phyloP scores from a whole-genome alignment of 2,329 filamentous ascomycete genomes.

The Eutypella sp. region DNA sequence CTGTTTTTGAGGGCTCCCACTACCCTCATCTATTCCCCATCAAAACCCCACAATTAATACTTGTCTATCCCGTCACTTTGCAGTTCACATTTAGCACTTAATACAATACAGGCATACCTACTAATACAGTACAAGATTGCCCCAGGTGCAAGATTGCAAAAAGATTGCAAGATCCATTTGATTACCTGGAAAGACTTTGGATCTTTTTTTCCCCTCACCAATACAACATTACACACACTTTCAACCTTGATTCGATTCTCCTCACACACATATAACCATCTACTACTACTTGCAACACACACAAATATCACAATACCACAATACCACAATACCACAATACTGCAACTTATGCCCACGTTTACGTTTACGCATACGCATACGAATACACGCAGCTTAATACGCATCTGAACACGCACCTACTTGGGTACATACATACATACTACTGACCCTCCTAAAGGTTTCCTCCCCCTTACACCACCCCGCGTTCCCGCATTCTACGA shows the following conservation, averaged over 20 bases:
- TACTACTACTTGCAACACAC: too few species aligned
- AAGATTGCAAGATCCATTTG: too few species aligned
- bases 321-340: too few species aligned
- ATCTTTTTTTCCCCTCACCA: slow-evolving; percentile 1
- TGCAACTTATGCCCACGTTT: neutral
- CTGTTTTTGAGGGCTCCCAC: neutral
- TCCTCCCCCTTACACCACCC: too few species aligned
- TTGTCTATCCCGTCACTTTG: neutral
- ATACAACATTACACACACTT: neutral
- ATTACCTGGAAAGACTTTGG: neutral
- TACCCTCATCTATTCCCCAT: slow-evolving; percentile 1
- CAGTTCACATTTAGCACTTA: neutral
- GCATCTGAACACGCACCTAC: too few species aligned
- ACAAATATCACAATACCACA: too few species aligned
- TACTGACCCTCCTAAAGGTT: neutral
- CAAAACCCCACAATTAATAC: neutral
- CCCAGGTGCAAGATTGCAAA: too few species aligned
- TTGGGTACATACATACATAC: neutral
- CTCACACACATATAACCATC: too few species aligned
- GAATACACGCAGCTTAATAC: too few species aligned
- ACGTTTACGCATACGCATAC: neutral
- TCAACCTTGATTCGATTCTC: too few species aligned
- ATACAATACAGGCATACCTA: too few species aligned
- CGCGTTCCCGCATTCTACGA: neutral
- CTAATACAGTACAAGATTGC: too few species aligned